phyloP scores from a whole-genome alignment of 2,329 filamentous ascomycete genomes.

The Keithomyces neogunnii region DNA sequence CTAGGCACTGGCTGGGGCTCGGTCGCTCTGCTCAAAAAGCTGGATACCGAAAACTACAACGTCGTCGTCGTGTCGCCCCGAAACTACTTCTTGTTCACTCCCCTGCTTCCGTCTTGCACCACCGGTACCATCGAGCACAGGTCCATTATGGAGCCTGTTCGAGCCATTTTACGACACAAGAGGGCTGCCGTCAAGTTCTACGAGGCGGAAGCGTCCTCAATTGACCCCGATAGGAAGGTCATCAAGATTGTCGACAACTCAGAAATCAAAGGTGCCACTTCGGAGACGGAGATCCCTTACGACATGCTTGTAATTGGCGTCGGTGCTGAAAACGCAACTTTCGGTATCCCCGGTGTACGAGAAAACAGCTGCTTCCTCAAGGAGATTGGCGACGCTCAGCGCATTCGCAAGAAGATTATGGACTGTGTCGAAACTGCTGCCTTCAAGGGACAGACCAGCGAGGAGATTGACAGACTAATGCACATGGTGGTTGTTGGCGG shows the following conservation, averaged over 20 bases:
- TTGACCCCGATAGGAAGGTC: conserved; percentile 85
- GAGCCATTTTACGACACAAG: conserved; percentile 92
- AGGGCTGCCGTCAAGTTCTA: conserved; percentile 91
- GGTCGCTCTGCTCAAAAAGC: conserved; percentile 93
- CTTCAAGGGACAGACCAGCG: conserved; percentile 87
- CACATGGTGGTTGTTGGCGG: conserved; percentile 97
- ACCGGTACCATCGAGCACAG: conserved; percentile 97
- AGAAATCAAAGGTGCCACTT: conserved; percentile 77
- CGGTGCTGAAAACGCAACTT: conserved; percentile 96
- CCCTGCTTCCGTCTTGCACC: conserved; percentile 92
- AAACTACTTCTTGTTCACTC: conserved; percentile 99
- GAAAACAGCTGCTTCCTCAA: conserved; percentile 98
- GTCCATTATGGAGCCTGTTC: conserved; percentile 98
- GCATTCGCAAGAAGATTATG: conserved; percentile 98
- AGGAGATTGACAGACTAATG: conserved; percentile 87
- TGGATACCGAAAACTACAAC: conserved; percentile 99
- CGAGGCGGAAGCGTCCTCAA: conserved; percentile 93
- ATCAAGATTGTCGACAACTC: conserved; percentile 88
- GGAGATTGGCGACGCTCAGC: conserved; percentile 93
- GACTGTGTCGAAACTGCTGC: conserved; percentile 97
- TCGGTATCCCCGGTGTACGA: conserved; percentile 90
- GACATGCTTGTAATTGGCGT: conserved; percentile 98
- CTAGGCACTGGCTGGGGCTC: conserved; percentile 94
- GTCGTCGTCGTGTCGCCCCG: conserved; percentile 94
- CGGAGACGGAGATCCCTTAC: conserved; percentile 84